Evolutionary conservation across 2,329 filamentous ascomycete genomes (phyloP).

Genomic region (Phaeomoniella chlamydospora): DNA sequence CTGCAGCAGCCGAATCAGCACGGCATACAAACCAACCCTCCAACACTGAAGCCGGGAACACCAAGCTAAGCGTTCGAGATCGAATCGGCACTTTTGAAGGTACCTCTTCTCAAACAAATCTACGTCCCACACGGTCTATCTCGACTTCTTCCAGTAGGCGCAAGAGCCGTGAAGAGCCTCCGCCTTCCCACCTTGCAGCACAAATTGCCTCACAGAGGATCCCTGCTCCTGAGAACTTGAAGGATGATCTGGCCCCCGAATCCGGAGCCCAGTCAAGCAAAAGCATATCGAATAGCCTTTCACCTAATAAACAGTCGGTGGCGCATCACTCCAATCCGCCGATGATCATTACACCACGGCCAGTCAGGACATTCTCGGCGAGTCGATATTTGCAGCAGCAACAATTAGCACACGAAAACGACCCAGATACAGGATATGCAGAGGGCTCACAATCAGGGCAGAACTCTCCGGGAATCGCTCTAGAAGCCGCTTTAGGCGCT

Average conservation of each 20-base stretch:
- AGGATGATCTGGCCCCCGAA: too few relatives aligned
- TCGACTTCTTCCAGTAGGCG: background rate
- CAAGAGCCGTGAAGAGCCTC: background rate
- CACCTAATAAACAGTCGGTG: background rate
- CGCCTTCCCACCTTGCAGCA: background rate
- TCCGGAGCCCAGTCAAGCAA: background rate
- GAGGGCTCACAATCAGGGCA: too few relatives aligned
- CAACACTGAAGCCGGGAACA: background rate
- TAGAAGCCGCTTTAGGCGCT: background rate
- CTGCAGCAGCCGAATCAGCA: background rate
- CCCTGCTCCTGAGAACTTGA: background rate
- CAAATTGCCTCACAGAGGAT: background rate
- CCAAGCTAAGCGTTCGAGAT: background rate
- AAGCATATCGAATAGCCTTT: background rate
- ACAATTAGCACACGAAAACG: background rate
- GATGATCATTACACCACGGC: background rate
- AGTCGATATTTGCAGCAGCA: background rate
- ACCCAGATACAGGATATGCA: background rate
- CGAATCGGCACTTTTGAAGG: background rate
- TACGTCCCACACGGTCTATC: background rate
- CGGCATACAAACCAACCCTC: background rate
- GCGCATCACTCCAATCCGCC: background rate
- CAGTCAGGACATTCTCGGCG: background rate
- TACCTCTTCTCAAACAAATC: background rate
- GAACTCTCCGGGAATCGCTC: background rate